Evolutionary conservation across 1,139 yeast genomes (phyloP).

Genomic region (Scheffersomyces parashehatae): DNA sequence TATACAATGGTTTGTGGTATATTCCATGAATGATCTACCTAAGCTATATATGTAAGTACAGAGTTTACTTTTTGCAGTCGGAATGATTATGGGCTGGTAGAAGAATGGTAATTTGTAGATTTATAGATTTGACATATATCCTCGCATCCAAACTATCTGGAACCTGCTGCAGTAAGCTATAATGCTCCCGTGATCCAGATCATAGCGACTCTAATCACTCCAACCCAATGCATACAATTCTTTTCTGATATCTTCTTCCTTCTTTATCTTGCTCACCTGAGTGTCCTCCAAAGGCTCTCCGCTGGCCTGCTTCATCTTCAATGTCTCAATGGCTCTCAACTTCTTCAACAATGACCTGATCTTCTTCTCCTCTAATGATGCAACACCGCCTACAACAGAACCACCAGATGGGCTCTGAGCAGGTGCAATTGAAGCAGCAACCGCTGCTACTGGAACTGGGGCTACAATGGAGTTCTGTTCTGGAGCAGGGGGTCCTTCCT

Average conservation of each 20-base stretch:
- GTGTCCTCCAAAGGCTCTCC: slow-evolving; percentile 92
- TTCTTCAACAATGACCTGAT: slow-evolving; percentile 88
- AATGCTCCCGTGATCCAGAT: background rate
- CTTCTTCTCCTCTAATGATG: slow-evolving; percentile 84
- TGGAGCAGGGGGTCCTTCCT: slow-evolving; percentile 6
- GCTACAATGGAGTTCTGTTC: slow-evolving; percentile 16
- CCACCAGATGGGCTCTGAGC: slow-evolving; percentile 20
- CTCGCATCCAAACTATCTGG: too few relatives aligned
- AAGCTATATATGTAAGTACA: too few relatives aligned
- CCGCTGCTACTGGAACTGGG: slow-evolving; percentile 20
- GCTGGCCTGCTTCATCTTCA: slow-evolving; percentile 79
- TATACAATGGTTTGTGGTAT: too few relatives aligned
- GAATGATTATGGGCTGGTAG: too few relatives aligned
- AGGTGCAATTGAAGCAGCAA: slow-evolving; percentile 17
- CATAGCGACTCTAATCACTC: slow-evolving; percentile 25
- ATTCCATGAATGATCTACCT: too few relatives aligned
- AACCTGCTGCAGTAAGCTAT: too few relatives aligned
- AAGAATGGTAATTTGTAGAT: too few relatives aligned
- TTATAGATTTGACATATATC: too few relatives aligned
- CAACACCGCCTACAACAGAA: slow-evolving; percentile 59
- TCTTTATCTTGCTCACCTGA: slow-evolving; percentile 83
- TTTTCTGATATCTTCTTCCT: slow-evolving; percentile 75
- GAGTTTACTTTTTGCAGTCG: too few relatives aligned
- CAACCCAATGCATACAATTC: slow-evolving; percentile 79
- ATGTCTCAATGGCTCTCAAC: slow-evolving; percentile 86